A percentile compares a stretch with the other conserved stretches of the same genome.
phyloP scores from a whole-genome alignment of 305 asterid genomes.

The Lippia alba region DNA sequence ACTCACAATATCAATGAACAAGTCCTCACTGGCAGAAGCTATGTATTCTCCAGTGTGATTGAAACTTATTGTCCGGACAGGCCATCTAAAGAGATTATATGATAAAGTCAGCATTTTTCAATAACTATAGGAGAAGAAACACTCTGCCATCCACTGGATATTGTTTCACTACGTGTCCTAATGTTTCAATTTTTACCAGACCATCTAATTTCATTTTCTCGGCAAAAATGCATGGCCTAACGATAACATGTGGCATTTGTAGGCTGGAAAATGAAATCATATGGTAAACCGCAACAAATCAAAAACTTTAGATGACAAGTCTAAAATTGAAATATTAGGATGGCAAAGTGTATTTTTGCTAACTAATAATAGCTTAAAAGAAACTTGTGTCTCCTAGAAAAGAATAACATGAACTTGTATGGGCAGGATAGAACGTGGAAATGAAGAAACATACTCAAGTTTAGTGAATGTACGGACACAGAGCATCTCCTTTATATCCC shows the following conservation, averaged over 20 bases:
- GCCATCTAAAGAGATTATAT: constrained; percentile 70
- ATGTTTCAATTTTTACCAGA: too few species aligned
- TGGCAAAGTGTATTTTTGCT: too few species aligned
- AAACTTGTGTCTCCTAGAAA: constrained; percentile 9
- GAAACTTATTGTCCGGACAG: constrained; percentile 96
- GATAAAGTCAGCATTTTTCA: constrained; percentile 21
- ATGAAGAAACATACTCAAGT: constrained; percentile 75
- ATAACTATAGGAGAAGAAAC: background rate
- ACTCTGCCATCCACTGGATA: background rate
- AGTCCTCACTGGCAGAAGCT: constrained; percentile 96
- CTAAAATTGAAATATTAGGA: too few species aligned
- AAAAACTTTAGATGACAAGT: too few species aligned
- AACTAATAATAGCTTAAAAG: too few species aligned
- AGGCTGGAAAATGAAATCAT: too few species aligned
- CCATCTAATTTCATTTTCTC: too few species aligned
- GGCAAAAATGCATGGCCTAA: too few species aligned
- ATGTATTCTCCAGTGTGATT: constrained; percentile 92
- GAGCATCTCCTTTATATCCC: constrained; percentile 96
- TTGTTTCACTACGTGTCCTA: too few species aligned
- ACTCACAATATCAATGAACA: constrained; percentile 95
- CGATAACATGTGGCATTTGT: too few species aligned
- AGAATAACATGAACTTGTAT: constrained; percentile 23
- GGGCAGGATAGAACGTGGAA: constrained; percentile 1
- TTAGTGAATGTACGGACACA: constrained; percentile 93
- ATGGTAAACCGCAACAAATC: too few species aligned